phyloP scores from a whole-genome alignment of 73 alveolate genomes.

The Halteria grandinella region DNA sequence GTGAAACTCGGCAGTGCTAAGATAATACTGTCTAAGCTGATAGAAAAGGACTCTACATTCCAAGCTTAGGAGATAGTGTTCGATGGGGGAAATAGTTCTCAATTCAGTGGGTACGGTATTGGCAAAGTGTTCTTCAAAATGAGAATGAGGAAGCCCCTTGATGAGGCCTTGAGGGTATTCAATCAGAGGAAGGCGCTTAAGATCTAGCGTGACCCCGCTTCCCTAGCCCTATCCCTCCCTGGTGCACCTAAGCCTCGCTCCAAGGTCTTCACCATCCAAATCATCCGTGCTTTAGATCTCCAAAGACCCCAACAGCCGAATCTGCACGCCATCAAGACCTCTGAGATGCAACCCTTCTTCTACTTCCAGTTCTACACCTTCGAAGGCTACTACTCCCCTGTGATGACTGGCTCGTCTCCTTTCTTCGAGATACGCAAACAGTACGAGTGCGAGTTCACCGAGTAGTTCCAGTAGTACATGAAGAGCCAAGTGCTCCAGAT shows the following conservation, averaged over 20 bases:
- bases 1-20: constrained; percentile 37
- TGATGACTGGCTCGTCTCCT: not conserved
- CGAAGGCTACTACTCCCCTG: constrained; percentile 27
- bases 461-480: constrained; percentile 41
- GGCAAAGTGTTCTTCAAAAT: constrained; percentile 82
- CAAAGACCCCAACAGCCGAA: constrained; percentile 5
- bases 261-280: constrained; percentile 21
- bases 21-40: not conserved
- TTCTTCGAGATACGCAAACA: not conserved
- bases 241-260: not conserved
- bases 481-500: constrained; percentile 23
- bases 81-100: constrained; percentile 44
- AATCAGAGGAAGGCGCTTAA: constrained; percentile 80
- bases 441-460: constrained; percentile 11
- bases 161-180: constrained; percentile 86
- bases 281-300: not conserved
- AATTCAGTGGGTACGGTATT: constrained; percentile 23
- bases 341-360: constrained; percentile 36
- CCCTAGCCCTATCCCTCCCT: not conserved
- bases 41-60: constrained; percentile 30
- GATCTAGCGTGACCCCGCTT: constrained; percentile 25
- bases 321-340: too few relatives aligned
- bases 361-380: constrained; percentile 31
- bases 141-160: constrained; percentile 93
- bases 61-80: constrained; percentile 28